Base-by-base conservation (phyloP, 495 filamentous ascomycete genomes). In the Xylaria nigripes region DNA sequence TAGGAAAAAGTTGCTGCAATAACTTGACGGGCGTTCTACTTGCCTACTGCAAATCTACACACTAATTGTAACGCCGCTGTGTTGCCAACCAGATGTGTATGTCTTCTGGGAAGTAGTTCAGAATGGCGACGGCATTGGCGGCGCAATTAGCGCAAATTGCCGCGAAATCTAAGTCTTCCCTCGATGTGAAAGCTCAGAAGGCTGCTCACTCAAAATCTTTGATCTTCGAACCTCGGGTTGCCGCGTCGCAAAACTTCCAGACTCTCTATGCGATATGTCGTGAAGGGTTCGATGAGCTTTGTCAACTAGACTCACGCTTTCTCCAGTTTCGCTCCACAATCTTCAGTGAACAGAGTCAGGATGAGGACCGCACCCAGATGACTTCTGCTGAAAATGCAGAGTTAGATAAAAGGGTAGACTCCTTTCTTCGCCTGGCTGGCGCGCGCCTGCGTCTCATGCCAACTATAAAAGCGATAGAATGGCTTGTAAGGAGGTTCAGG, bases 401-500 rank as follows among this genome's bases (percentile, higher is more conserved):
- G 42, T 76, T 99, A 29, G 83, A 96, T 70, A 70, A 71, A 40
- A 87, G 80, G 34, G 65, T 97, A 47, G 84, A 93, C 57, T 78
- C 79, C 4, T 97, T 97, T 62, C 74, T 99, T 43, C 83, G 81
- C 23, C 73, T 96, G 7, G 81, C 87, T 12, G 82, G 86, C 21
- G 80, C 81, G n/a, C 77, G 85, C 44, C 58, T 99, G 34, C 76
- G 89, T 24, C 73, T 99, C 40, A 89, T 82, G 66, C 90, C 92
- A 15, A 89, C 87, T 1, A 78, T 93, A 13, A 95, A 91, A 61
- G 87, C 90, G 4, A 75, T 96, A 29, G 94, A 99, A 72, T 99
- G 93, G 93, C 77, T 96, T 21, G 77, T 99, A 27, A 76, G 93
- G 62, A 78, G 90, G 54, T 99, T 97, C 58, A 80, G 89, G 91